Evolutionary conservation across 352 stramenopile genomes (phyloP).

Genomic region (Phytophthora pinifolia): DNA sequence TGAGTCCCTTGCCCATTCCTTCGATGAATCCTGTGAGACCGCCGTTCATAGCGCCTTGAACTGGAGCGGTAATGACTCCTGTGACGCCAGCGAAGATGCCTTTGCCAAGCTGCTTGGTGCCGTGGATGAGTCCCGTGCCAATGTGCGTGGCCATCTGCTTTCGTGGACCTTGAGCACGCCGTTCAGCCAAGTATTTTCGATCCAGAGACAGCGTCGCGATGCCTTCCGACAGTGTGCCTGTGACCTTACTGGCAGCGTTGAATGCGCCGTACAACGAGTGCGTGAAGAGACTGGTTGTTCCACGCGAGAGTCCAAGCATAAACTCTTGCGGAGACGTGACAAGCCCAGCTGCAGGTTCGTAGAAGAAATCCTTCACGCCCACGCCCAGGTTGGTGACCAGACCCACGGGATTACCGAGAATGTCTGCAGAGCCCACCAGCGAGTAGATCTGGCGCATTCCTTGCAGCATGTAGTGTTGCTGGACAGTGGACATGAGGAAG

Average conservation of each 20-base stretch:
- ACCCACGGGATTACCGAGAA: slow-evolving; percentile 90
- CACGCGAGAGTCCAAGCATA: slow-evolving; percentile 83
- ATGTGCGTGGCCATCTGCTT: slow-evolving; percentile 86
- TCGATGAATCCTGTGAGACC: slow-evolving; percentile 90
- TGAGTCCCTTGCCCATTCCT: slow-evolving; percentile 84
- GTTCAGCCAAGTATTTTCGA: slow-evolving; percentile 83
- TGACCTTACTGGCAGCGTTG: slow-evolving; percentile 94
- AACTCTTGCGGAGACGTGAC: slow-evolving; percentile 89
- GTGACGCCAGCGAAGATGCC: slow-evolving; percentile 90
- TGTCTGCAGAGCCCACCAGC: slow-evolving; percentile 84
- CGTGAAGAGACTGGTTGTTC: slow-evolving; percentile 88
- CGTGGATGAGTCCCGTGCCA: slow-evolving; percentile 82
- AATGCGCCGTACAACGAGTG: slow-evolving; percentile 92
- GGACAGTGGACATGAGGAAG: slow-evolving; percentile 74
- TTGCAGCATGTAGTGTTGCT: slow-evolving; percentile 83
- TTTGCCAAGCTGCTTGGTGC: slow-evolving; percentile 90
- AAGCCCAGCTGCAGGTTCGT: slow-evolving; percentile 89
- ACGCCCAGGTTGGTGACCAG: slow-evolving; percentile 87
- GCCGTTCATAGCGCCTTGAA: slow-evolving; percentile 88
- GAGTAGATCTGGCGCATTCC: slow-evolving; percentile 83
- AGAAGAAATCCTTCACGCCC: slow-evolving; percentile 94
- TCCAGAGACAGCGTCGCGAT: slow-evolving; percentile 91
- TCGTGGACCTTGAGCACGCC: slow-evolving; percentile 67
- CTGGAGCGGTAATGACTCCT: slow-evolving; percentile 90
- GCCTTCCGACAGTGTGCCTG: slow-evolving; percentile 89